These are phyloP conservation scores for Zanthoxylum bungeanum DNA, from an alignment of 345 rosid genomes.

Conservation along the genomic window DNA sequence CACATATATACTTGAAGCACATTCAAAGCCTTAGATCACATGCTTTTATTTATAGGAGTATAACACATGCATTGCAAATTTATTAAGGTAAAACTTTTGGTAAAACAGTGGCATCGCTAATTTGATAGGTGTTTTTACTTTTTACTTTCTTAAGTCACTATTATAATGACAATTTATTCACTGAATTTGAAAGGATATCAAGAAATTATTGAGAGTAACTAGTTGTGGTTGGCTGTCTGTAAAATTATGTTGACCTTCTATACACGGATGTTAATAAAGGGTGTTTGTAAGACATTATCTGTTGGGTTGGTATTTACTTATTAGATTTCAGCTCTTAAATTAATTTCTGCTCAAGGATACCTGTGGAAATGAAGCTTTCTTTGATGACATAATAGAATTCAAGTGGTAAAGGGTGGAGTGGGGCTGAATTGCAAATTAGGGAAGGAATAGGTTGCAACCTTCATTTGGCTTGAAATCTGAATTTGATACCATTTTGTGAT, in stretches of 20 bases:
- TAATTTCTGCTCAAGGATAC: background rate
- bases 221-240: background rate
- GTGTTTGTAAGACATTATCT: background rate
- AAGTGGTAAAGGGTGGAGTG: background rate
- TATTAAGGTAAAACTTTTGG: background rate
- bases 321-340: background rate
- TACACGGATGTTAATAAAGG: background rate
- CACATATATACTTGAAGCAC: background rate
- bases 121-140: background rate
- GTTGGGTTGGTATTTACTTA: background rate
- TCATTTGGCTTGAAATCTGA: background rate
- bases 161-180: background rate
- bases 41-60: background rate
- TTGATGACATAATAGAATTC: background rate
- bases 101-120: background rate
- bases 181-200: background rate
- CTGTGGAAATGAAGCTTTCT: background rate
- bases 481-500: background rate
- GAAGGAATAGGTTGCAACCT: background rate
- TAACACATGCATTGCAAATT: background rate
- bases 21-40: background rate
- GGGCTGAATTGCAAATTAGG: background rate
- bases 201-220: background rate
- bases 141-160: background rate
- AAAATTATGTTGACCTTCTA: background rate